These are phyloP conservation scores for Yamadazyma diddensiae DNA, from an alignment of 1,139 yeast species.

Conservation along the genomic window DNA sequence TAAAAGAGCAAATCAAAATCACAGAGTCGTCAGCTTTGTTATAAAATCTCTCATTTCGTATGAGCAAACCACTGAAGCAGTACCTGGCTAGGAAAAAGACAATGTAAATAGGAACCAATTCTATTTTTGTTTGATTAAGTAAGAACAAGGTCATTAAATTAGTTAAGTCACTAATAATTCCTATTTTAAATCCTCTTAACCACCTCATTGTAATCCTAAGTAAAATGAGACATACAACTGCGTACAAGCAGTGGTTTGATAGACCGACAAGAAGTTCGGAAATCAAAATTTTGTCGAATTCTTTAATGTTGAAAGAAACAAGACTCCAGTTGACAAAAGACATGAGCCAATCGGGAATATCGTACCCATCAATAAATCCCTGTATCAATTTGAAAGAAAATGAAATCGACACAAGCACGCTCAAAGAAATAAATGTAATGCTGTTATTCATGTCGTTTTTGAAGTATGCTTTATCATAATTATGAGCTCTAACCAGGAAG, in stretches of 20 bases:
- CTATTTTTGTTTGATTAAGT: slow-evolving; percentile 65
- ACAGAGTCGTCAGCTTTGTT: slow-evolving; percentile 23
- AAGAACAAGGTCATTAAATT: slow-evolving; percentile 52
- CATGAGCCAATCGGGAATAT: slow-evolving; percentile 38
- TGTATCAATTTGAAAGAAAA: slow-evolving; percentile 59
- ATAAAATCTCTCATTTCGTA: slow-evolving; percentile 17
- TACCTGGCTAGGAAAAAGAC: slow-evolving; percentile 42
- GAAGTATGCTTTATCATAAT: slow-evolving; percentile 10
- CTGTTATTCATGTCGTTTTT: slow-evolving; percentile 17
- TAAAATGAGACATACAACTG: slow-evolving; percentile 17
- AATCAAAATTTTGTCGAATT: slow-evolving; percentile 21
- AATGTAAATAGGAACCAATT: slow-evolving; percentile 69
- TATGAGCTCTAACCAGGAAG: slow-evolving; percentile 8
- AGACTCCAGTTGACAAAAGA: slow-evolving; percentile 31
- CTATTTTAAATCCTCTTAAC: slow-evolving; percentile 20
- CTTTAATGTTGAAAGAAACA: slow-evolving; percentile 23
- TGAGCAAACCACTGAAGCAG: slow-evolving; percentile 2
- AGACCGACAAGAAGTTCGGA: slow-evolving; percentile 26
- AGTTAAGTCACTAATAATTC: slow-evolving; percentile 39
- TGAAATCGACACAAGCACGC: slow-evolving; percentile 36
- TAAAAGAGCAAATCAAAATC: slow-evolving; percentile 20
- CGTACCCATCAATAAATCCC: slow-evolving; percentile 53
- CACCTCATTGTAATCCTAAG: slow-evolving; percentile 27
- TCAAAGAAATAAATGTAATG: slow-evolving; percentile 38
- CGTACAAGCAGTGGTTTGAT: slow-evolving; percentile 24